phyloP scores from a whole-genome alignment of 352 stramenopile genomes.

The Thalassiosira exigua region DNA sequence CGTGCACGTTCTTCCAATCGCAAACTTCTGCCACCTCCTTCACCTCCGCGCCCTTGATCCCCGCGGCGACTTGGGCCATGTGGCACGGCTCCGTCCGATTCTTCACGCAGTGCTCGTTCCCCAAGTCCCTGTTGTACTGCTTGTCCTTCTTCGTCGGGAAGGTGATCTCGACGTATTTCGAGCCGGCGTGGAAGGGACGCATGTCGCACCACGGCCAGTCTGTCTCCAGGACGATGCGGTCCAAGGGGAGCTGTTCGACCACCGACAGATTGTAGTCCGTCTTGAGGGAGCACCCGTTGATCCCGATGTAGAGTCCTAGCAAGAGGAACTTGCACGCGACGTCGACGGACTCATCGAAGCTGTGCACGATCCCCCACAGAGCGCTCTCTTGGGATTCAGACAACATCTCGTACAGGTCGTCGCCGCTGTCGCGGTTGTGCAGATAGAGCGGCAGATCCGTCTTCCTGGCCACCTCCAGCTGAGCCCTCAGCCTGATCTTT shows the following conservation, averaged over 20 bases:
- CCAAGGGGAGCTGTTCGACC: conserved; percentile 90
- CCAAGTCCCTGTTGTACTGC: conserved; percentile 86
- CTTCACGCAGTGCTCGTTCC: conserved; percentile 88
- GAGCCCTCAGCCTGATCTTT: conserved; percentile 91
- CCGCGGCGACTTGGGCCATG: conserved; percentile 90
- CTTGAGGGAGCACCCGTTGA: conserved; percentile 97
- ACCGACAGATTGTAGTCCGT: conserved; percentile 93
- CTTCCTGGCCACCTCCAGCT: conserved; percentile 90
- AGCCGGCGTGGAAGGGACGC: conserved; percentile 91
- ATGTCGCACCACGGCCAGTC: conserved; percentile 98
- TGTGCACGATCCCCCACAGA: conserved; percentile 92
- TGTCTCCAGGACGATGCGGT: conserved; percentile 94
- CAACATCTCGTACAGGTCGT: conserved; percentile 89
- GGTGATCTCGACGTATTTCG: conserved; percentile 88
- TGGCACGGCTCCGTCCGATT: conserved; percentile 94
- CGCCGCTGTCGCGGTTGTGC: conserved; percentile 93
- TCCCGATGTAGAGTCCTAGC: conserved; percentile 94
- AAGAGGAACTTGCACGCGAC: conserved; percentile 91
- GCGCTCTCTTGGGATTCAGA: conserved; percentile 29
- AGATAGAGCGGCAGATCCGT: conserved; percentile 93
- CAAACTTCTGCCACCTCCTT: conserved; percentile 62
- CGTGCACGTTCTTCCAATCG: conserved; percentile 55
- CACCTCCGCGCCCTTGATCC: conserved; percentile 63
- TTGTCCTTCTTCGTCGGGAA: conserved; percentile 93
- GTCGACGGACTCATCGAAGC: conserved; percentile 93